Conservation (phyloP, 2,329 filamentous ascomycete genomes). For the Ophiostoma pallidulum region DNA sequence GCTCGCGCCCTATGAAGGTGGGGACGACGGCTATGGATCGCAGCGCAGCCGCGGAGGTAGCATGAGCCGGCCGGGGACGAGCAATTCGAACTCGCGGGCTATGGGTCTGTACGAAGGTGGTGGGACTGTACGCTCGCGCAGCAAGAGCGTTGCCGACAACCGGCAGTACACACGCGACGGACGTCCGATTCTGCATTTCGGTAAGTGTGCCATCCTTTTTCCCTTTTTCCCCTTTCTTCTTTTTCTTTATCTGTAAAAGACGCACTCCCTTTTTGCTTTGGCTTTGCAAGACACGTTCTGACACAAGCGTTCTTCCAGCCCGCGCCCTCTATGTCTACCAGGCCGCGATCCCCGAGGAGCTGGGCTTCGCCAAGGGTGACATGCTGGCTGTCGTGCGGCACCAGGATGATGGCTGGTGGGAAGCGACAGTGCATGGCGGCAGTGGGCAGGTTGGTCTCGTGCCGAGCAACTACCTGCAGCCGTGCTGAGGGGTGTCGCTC, state of each 20-base stretch:
- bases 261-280: no score
- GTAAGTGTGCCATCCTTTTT: conserved; percentile 45
- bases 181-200: conserved; percentile 80
- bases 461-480: conserved; percentile 58
- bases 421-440: conserved; percentile 77
- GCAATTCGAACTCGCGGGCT: conserved; percentile 31
- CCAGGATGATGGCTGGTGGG: conserved; percentile 99
- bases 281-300: no score
- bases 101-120: conserved; percentile 49
- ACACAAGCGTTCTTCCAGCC: no score
- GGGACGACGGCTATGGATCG: conserved; percentile 51
- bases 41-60: conserved; percentile 40
- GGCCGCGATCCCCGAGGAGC: conserved; percentile 88
- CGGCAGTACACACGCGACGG: conserved; percentile 79
- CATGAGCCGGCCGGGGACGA: conserved; percentile 35
- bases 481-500: conserved; percentile 34
- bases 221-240: neutral
- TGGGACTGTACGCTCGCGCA: conserved; percentile 41
- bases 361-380: conserved; percentile 88
- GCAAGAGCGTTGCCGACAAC: conserved; percentile 82
- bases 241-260: conserved; percentile 8
- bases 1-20: conserved; percentile 37
- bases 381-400: conserved; percentile 77
- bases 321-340: conserved; percentile 91
- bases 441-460: conserved; percentile 52